phyloP scores from a whole-genome alignment of 257 asterid species.

The Vinca minor region DNA sequence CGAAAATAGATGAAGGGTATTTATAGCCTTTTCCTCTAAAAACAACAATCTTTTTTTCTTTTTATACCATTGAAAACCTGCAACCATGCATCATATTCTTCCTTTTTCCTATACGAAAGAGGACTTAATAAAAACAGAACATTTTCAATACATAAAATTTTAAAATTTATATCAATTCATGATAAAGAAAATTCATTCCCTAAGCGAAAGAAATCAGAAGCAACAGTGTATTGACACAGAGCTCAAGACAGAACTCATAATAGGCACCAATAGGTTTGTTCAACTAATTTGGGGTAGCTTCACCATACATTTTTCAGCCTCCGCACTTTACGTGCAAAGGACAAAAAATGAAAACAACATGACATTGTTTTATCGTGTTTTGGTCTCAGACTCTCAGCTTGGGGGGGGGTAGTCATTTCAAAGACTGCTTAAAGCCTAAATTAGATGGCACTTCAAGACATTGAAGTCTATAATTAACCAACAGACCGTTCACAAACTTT shows the following conservation, averaged over 20 bases:
- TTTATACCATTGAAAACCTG: conserved; percentile 4
- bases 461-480: not conserved
- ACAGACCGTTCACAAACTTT: conserved; percentile 3
- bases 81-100: not conserved
- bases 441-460: not conserved
- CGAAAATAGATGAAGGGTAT: no score
- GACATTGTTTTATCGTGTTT: not conserved
- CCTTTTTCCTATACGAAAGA: not conserved
- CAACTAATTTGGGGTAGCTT: not conserved
- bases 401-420: not conserved
- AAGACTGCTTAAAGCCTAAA: not conserved
- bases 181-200: not conserved
- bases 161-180: not conserved
- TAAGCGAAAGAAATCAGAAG: conserved; percentile 5
- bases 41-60: not conserved
- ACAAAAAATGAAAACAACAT: conserved; percentile 7
- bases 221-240: conserved; percentile 5
- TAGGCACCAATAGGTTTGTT: not conserved
- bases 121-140: not conserved
- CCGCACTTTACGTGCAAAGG: not conserved
- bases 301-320: conserved; percentile 7
- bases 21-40: no score
- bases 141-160: not conserved
- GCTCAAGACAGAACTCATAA: not conserved
- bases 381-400: not conserved